Conservation (phyloP, 2,329 filamentous ascomycete genomes). For the Celoporthe dispersa region DNA sequence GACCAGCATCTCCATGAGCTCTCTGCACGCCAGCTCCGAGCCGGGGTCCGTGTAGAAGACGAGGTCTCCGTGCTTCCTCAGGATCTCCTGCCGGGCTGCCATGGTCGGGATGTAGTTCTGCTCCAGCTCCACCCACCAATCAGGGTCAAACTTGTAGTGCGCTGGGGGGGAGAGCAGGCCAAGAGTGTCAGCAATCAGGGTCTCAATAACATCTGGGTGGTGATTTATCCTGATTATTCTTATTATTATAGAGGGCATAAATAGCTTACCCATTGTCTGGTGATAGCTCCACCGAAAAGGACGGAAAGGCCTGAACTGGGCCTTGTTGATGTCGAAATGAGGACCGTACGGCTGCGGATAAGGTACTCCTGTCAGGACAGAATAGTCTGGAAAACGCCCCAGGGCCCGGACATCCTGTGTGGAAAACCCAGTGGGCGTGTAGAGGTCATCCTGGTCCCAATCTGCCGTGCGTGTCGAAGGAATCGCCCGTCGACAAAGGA, state of each 20-base stretch:
- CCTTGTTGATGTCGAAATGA: slow-evolving; percentile 70
- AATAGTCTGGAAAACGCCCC: slow-evolving; percentile 81
- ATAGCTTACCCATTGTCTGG: slow-evolving; percentile 86
- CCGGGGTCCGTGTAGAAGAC: slow-evolving; percentile 74
- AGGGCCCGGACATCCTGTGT: slow-evolving; percentile 70
- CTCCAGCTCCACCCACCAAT: slow-evolving; percentile 92
- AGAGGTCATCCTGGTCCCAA: slow-evolving; percentile 29
- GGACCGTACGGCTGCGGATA: slow-evolving; percentile 62
- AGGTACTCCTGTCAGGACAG: slow-evolving; percentile 73
- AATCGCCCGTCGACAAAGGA: slow-evolving; percentile 35
- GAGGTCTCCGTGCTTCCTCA: slow-evolving; percentile 62
- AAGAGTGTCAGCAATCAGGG: background rate
- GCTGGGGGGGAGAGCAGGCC: slow-evolving; percentile 57
- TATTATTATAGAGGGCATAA: too few relatives aligned
- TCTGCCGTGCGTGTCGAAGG: slow-evolving; percentile 30
- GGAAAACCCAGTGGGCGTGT: slow-evolving; percentile 65
- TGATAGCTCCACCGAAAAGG: slow-evolving; percentile 86
- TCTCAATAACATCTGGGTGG: slow-evolving; percentile 17
- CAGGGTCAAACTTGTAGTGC: slow-evolving; percentile 74
- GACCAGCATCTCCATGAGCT: slow-evolving; percentile 84
- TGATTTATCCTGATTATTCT: too few relatives aligned
- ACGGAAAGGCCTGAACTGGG: slow-evolving; percentile 74
- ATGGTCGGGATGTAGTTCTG: slow-evolving; percentile 71
- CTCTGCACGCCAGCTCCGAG: slow-evolving; percentile 78
- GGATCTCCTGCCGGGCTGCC: slow-evolving; percentile 68